Conservation (phyloP, 805 yeast genomes). For the Ogataea nitratoaversa region DNA sequence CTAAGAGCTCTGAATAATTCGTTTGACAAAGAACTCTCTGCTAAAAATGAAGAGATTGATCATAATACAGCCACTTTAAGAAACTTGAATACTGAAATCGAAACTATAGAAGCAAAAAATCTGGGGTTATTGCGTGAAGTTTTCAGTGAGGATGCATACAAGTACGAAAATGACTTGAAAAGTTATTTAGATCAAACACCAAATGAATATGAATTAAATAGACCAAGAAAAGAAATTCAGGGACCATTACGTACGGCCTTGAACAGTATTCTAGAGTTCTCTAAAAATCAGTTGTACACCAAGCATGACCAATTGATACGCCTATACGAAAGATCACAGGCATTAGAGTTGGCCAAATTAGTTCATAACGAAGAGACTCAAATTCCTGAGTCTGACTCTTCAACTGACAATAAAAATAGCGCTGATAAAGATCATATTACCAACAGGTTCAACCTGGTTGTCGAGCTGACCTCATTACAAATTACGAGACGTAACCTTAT, state of each 20-base stretch:
- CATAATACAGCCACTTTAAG: conserved; percentile 43
- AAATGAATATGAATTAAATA: neutral
- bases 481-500: conserved; percentile 35
- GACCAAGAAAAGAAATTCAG: neutral
- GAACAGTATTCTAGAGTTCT: conserved; percentile 6
- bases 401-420: too few relatives aligned
- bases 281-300: conserved; percentile 16
- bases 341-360: conserved; percentile 51
- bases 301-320: conserved; percentile 35
- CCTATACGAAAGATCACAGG: conserved; percentile 55
- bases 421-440: too few relatives aligned
- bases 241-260: conserved; percentile 1
- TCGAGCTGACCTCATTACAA: conserved; percentile 38
- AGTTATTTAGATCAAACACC: conserved; percentile 9
- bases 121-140: conserved; percentile 17
- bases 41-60: conserved; percentile 48
- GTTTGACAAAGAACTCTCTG: conserved; percentile 25
- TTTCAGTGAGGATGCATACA: conserved; percentile 8
- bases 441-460: conserved; percentile 28
- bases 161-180: conserved; percentile 14
- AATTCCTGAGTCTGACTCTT: conserved; percentile 9
- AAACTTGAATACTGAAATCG: conserved; percentile 38
- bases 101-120: conserved; percentile 21
- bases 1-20: conserved; percentile 20
- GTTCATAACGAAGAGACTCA: conserved; percentile 50